phyloP scores from a whole-genome alignment of 495 filamentous ascomycete genomes.

The Penicillium cinerascens region DNA sequence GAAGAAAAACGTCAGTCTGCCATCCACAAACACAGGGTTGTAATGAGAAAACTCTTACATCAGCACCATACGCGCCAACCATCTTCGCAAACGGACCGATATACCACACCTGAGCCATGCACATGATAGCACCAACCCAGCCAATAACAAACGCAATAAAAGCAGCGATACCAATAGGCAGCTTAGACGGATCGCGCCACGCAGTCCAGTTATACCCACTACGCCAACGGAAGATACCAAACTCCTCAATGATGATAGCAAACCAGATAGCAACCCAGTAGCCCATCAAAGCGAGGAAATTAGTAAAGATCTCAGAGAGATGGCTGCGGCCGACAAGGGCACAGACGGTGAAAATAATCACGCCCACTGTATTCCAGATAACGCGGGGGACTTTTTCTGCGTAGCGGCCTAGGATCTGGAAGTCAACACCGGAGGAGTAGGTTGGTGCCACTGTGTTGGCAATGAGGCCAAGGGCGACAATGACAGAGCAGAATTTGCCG shows the following conservation, averaged over 20 bases:
- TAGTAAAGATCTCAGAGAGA: slow-evolving; percentile 63
- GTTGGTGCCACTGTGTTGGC: slow-evolving; percentile 67
- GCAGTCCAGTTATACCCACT: slow-evolving; percentile 56
- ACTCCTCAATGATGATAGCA: slow-evolving; percentile 60
- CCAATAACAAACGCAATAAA: slow-evolving; percentile 62
- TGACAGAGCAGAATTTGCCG: slow-evolving; percentile 68
- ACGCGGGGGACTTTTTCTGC: slow-evolving; percentile 56
- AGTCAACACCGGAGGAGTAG: slow-evolving; percentile 67
- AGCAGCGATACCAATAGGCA: slow-evolving; percentile 62
- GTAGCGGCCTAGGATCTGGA: slow-evolving; percentile 60
- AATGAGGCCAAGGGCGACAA: slow-evolving; percentile 68
- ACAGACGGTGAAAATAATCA: slow-evolving; percentile 60
- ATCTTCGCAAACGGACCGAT: slow-evolving; percentile 57
- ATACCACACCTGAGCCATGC: slow-evolving; percentile 71
- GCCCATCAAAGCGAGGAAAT: slow-evolving; percentile 71
- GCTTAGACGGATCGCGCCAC: slow-evolving; percentile 56
- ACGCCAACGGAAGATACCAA: slow-evolving; percentile 55
- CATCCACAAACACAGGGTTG: not conserved
- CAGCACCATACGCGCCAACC: slow-evolving; percentile 58
- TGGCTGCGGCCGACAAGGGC: slow-evolving; percentile 60
- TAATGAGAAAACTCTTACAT: slow-evolving; percentile 35
- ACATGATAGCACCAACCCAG: slow-evolving; percentile 65
- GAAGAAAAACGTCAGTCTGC: slow-evolving; percentile 4
- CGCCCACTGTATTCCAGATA: slow-evolving; percentile 59
- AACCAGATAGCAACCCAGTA: slow-evolving; percentile 70